These are phyloP conservation scores for Akanthomyces uredinophilus DNA, from an alignment of 2,329 filamentous ascomycete genomes.

Conservation along the genomic window DNA sequence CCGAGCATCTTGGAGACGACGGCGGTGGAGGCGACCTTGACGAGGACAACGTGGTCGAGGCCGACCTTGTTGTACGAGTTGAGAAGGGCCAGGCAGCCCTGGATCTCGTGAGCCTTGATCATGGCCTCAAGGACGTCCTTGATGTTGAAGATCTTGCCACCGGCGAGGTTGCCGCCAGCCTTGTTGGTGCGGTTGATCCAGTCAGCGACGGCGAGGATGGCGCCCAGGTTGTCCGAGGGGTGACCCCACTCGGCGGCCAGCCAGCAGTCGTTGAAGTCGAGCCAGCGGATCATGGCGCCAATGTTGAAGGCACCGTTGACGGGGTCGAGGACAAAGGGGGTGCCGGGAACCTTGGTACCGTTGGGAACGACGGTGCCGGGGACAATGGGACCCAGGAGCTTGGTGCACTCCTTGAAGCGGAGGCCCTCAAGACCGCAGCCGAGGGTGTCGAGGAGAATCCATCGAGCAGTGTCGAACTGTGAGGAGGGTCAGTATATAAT, in stretches of 20 bases:
- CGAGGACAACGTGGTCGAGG: constrained; percentile 92
- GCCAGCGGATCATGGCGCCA: constrained; percentile 96
- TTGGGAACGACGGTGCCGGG: constrained; percentile 88
- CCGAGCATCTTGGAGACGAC: constrained; percentile 95
- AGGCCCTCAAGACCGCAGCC: constrained; percentile 95
- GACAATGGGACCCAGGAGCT: constrained; percentile 88
- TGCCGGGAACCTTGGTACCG: constrained; percentile 85
- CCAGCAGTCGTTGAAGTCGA: constrained; percentile 99
- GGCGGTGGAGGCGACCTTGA: constrained; percentile 94
- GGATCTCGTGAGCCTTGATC: constrained; percentile 99
- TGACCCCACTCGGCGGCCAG: constrained; percentile 98
- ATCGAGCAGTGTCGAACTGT: constrained; percentile 91
- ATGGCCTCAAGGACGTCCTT: constrained; percentile 91
- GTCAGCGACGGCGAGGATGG: constrained; percentile 93
- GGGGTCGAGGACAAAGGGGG: constrained; percentile 89
- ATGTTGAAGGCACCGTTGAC: constrained; percentile 98
- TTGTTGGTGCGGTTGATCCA: constrained; percentile 92
- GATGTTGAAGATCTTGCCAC: constrained; percentile 82
- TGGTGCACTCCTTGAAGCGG: constrained; percentile 91
- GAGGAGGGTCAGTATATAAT: not conserved
- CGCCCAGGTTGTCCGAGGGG: constrained; percentile 95
- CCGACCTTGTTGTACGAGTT: constrained; percentile 99
- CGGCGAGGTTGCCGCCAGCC: constrained; percentile 70
- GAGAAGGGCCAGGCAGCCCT: constrained; percentile 91
- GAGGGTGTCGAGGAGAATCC: constrained; percentile 93